These are phyloP conservation scores for Tulasnella sp. DNA, from an alignment of 768 basidiomycete species.

Conservation along the genomic window DNA sequence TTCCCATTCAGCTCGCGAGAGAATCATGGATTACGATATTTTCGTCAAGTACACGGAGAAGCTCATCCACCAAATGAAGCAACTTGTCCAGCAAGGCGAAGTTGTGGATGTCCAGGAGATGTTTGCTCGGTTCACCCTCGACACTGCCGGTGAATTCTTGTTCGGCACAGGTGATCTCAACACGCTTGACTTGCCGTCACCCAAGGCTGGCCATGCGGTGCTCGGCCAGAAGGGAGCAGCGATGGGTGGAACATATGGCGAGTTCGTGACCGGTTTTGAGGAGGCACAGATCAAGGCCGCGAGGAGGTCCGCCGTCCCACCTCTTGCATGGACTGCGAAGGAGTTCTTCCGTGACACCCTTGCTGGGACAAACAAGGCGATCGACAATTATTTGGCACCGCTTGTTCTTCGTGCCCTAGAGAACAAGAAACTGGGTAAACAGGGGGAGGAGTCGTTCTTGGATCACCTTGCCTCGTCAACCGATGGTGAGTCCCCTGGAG, in stretches of 20 bases:
- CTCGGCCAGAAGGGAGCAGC: neutral
- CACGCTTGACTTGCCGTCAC: constrained; percentile 11
- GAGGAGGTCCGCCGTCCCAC: neutral
- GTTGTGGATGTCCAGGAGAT: constrained; percentile 18
- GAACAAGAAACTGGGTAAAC: neutral
- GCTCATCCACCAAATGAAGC: constrained; percentile 19
- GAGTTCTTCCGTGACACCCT: constrained; percentile 9
- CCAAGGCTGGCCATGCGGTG: too few relatives aligned
- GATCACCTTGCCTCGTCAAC: constrained; percentile 14
- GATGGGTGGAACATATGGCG: neutral
- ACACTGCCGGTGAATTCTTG: constrained; percentile 17
- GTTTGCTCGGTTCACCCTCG: constrained; percentile 17
- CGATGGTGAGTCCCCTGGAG: neutral
- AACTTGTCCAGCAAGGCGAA: constrained; percentile 19
- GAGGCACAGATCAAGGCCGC: neutral
- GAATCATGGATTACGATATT: constrained; percentile 15
- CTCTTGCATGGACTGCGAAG: neutral
- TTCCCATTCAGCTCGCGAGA: constrained; percentile 21
- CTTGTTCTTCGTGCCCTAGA: constrained; percentile 9
- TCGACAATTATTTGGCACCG: constrained; percentile 8
- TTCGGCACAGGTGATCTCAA: constrained; percentile 6
- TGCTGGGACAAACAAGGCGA: neutral
- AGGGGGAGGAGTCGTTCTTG: too few relatives aligned
- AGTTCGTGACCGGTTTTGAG: constrained; percentile 17
- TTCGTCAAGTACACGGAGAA: constrained; percentile 20